Evolutionary conservation across 73 alveolate species (phyloP), one percentile per base, ranked within the genome.

Genomic region (Uronychia binucleata): DNA sequence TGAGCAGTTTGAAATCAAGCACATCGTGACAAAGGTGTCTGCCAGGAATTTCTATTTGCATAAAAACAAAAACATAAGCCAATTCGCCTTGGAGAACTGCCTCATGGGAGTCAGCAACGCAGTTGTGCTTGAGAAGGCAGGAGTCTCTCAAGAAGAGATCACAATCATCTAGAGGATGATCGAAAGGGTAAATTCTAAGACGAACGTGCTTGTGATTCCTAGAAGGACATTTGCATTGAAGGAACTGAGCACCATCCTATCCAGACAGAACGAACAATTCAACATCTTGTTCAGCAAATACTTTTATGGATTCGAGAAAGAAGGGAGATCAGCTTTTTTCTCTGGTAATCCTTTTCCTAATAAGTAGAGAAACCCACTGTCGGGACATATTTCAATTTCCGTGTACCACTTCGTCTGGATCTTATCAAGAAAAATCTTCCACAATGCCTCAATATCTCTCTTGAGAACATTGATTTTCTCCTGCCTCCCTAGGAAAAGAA

Each of bases 241-340:
- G 31, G 94, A 88, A 26, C 83, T 81, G 11, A 84, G 76, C 1
- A 74, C 32, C 57, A 88, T 88, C 29, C 77, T 88, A 0, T 27
- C 35, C 13, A 57, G 75, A 32, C 34, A 84, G 34, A 57, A 75
- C 31, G 90, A 79, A 5, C 83, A 88, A 33, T 78, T 84, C 58
- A 82, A 86, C 59, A 58, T 83, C 31, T 81, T 88, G 11, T 88
- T 83, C 46, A 87, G 87, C 28, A 88, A 88, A 31, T 88, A 83
- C 59, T 88, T 81, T 88, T 88, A 88, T 58, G 94, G 94, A 1
- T 88, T 88, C 77, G 94, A 88, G 76, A 88, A 88, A 75, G 94
- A 89, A 79, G 95, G 95, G 0, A 84, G 78, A 33, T 58, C 87
- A 26, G 78, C 87, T 11, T 89, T 59, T 57, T 89, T 46, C 67